Percentiles rank a stretch among this genome's conserved stretches.
Conservation (phyloP, 305 asterid genomes). For the Withania somnifera region DNA sequence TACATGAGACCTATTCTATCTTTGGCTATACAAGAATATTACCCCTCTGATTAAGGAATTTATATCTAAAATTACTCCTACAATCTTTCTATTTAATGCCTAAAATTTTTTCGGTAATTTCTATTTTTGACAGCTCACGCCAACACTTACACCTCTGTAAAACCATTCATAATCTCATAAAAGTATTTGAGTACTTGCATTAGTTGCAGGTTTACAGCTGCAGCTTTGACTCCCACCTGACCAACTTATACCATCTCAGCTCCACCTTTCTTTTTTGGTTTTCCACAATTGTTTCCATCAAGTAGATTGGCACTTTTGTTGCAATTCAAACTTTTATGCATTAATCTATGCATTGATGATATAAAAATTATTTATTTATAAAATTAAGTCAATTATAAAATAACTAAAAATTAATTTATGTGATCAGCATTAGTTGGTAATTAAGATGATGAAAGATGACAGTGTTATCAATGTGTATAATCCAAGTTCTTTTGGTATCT, state of each 20-base stretch:
- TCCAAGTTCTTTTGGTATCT: neutral
- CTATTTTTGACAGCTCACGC: too few relatives aligned
- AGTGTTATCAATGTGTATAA: neutral
- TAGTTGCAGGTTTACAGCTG: neutral
- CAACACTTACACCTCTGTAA: neutral
- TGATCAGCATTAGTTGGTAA: neutral
- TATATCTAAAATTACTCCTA: too few relatives aligned
- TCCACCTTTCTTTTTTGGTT: neutral
- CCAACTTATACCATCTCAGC: neutral
- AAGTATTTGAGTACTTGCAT: neutral
- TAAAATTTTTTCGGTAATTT: too few relatives aligned
- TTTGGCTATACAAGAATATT: too few relatives aligned
- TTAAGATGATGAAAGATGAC: neutral
- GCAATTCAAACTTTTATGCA: neutral
- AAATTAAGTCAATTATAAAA: neutral
- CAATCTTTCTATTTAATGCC: too few relatives aligned
- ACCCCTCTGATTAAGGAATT: too few relatives aligned
- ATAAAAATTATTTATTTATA: neutral
- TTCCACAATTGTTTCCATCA: neutral
- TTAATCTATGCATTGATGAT: neutral
- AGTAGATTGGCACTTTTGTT: neutral
- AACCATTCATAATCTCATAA: neutral
- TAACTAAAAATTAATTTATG: neutral
- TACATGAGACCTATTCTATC: too few relatives aligned
- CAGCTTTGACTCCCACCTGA: neutral